Evolutionary conservation across 176 grass and related monocot genomes (phyloP).

Genomic region (Calamus simplicifolius): DNA sequence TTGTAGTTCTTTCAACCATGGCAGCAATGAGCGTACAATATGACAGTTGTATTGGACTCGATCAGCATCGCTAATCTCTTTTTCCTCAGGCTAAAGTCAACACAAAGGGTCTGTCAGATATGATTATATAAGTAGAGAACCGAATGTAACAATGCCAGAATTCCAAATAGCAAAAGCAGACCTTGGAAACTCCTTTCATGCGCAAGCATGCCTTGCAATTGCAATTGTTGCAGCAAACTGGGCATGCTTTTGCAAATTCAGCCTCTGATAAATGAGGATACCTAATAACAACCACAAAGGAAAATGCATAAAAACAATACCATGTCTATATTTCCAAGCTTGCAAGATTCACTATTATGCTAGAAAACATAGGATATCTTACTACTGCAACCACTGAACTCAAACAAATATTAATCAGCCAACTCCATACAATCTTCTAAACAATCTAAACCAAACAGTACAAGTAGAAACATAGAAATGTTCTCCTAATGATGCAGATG

Average conservation of each 20-base stretch:
- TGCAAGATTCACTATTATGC: no score
- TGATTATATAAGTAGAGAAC: neutral
- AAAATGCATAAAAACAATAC: neutral
- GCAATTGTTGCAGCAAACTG: conserved; percentile 55
- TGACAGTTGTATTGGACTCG: conserved; percentile 31
- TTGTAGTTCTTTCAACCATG: conserved; percentile 53
- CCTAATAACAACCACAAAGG: conserved; percentile 33
- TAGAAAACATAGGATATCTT: no score
- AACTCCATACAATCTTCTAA: no score
- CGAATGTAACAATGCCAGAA: neutral
- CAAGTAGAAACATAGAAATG: no score
- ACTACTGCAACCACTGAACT: no score
- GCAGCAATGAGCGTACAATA: conserved; percentile 36
- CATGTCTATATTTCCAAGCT: no score
- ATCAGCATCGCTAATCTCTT: conserved; percentile 36
- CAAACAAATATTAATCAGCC: no score
- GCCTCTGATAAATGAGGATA: conserved; percentile 52
- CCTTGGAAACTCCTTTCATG: conserved; percentile 35
- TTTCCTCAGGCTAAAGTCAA: conserved; percentile 36
- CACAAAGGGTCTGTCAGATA: conserved; percentile 3
- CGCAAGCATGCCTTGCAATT: conserved; percentile 69
- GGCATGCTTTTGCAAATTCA: conserved; percentile 43
- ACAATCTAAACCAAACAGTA: no score
- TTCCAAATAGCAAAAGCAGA: conserved; percentile 2
- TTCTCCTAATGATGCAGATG: no score